A percentile compares a stretch with the other conserved stretches of the same genome.
Evolutionary conservation across 2,329 filamentous ascomycete species (phyloP).

Genomic region (Achaetomium macrosporum): DNA sequence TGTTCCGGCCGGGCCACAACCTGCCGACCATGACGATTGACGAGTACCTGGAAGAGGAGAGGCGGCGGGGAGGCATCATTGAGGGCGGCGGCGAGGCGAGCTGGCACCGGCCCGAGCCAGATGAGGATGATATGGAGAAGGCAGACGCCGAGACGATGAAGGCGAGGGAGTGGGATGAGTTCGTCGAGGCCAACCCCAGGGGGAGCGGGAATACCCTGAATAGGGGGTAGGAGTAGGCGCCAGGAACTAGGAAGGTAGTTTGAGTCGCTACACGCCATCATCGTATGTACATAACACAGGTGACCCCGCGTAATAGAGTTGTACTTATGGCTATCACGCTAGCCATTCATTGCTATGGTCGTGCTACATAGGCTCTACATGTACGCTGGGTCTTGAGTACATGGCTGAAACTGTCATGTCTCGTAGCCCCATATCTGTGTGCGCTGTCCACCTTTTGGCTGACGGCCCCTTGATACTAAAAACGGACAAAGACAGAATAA

Average conservation of each 20-base stretch:
- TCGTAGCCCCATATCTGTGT: background rate
- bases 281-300: no score
- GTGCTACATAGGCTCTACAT: no score
- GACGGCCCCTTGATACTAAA: no score
- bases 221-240: conserved; percentile 46
- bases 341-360: no score
- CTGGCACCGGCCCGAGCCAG: conserved; percentile 60
- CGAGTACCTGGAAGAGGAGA: conserved; percentile 92
- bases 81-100: conserved; percentile 81
- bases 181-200: conserved; percentile 79
- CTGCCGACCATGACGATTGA: conserved; percentile 97
- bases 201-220: conserved; percentile 80
- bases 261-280: no score
- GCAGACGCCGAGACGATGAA: conserved; percentile 89
- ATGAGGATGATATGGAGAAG: conserved; percentile 87
- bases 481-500: no score
- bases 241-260: no score
- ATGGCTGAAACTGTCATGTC: background rate
- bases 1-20: conserved; percentile 88
- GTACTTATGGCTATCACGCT: no score
- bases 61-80: conserved; percentile 76
- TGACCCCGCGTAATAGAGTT: no score
- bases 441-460: no score
- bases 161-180: conserved; percentile 93
- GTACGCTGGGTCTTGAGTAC: no score